Base-by-base conservation (phyloP, 257 asterid genomes). In the Ilex aquifolium region DNA sequence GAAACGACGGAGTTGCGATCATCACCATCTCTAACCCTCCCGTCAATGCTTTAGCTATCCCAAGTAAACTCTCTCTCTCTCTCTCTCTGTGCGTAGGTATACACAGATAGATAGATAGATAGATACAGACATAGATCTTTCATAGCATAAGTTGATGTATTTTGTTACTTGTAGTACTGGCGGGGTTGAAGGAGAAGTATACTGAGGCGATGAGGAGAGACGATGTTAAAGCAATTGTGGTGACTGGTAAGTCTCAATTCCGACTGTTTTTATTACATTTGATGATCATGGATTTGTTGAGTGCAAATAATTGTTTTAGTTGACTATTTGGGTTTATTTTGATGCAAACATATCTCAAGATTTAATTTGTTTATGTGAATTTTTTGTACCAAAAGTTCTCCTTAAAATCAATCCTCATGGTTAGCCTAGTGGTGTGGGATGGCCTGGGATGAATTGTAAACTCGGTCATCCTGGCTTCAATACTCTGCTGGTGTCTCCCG, bases 211-310 rank as follows among this genome's bases (percentile, higher is more conserved):
- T 80, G 78, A 72, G 72, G 65, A 83, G 97, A 78, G 72, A 81
- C 59, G 99, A 93, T 66, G 89, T 93, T 32, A 83, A 82, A 75
- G 99, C 99, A 65, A 39, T 90, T 73, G 96, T 93, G 63, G 68
- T 93, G 2, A 74, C 80, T 1, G 97, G 99, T 93, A 80, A 36
- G 11, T 66, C 63, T 70, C 36, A 48, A 60, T 68, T 31, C 64
- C 17, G 12, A 6, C 11, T 10, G 40, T 50, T 44, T 21, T 16
- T 3, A 10, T 32, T 50, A 6, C 13, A 14, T 10, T 50, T 50
- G 21, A 9, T 5, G 2, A 6, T 50, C 6, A 21, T 21, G 27
- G 27, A 21, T 21, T 50, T 9, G 8, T 50, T 50, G 56, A 42
- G 7, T 42, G 48, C 7, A 1, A 6, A 6, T 7, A 1, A 42